phyloP scores from a whole-genome alignment of 2,329 filamentous ascomycete species.

The Hymenoscyphus fructigenus region DNA sequence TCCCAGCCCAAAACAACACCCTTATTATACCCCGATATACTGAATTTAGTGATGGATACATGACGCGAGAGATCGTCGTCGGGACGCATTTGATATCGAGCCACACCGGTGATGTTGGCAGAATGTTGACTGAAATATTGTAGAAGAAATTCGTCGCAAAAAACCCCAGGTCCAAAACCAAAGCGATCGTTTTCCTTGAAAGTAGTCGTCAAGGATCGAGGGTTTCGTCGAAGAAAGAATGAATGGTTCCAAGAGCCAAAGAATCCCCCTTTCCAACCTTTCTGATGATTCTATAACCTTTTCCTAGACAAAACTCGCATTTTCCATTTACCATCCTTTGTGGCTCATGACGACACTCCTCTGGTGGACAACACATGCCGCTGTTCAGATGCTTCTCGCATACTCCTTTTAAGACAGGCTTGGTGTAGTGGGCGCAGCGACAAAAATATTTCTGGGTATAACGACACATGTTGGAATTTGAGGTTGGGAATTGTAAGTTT shows the following conservation, averaged over 20 bases:
- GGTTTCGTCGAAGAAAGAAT: neutral
- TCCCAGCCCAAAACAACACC: neutral
- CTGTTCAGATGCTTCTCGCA: neutral
- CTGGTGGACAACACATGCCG: slow-evolving; percentile 1
- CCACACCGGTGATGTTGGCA: no score
- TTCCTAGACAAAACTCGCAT: neutral
- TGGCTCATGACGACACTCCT: neutral
- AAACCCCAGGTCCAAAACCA: neutral
- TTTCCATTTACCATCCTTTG: neutral
- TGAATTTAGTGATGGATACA: neutral
- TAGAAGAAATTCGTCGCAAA: neutral
- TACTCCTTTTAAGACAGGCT: neutral
- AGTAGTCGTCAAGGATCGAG: neutral
- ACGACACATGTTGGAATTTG: neutral
- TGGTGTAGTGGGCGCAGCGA: neutral
- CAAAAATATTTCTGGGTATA: neutral
- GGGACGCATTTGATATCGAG: neutral
- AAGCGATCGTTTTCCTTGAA: neutral
- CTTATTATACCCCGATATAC: neutral
- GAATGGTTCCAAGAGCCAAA: neutral
- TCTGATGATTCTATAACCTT: neutral
- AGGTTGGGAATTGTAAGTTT: neutral
- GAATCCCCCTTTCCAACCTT: neutral
- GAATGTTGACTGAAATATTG: neutral
- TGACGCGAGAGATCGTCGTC: neutral